phyloP scores from a whole-genome alignment of 148 eudicot genomes.

The Diospyros kaki region DNA sequence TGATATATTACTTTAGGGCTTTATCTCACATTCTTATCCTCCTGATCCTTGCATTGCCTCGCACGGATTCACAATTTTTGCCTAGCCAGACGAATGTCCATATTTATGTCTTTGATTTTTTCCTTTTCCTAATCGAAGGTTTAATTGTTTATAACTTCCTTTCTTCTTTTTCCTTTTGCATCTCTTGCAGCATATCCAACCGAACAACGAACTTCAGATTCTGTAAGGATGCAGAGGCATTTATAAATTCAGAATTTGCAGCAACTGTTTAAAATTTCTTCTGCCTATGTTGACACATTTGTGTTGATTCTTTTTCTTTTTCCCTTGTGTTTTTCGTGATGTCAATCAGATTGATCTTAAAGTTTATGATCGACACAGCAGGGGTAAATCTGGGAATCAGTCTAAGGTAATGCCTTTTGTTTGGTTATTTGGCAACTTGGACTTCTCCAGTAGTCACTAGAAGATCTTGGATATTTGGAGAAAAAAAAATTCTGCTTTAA shows the following conservation, averaged over 20 bases:
- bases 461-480: neutral
- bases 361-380: slow-evolving; percentile 22
- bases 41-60: too few relatives aligned
- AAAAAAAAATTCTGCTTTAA: too few relatives aligned
- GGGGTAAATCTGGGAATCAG: slow-evolving; percentile 19
- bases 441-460: neutral
- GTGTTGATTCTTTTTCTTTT: neutral
- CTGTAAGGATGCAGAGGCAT: slow-evolving; percentile 39
- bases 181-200: slow-evolving; percentile 49
- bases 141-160: neutral
- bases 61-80: too few relatives aligned
- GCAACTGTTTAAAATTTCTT: neutral
- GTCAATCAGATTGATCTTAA: slow-evolving; percentile 24
- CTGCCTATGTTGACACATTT: neutral
- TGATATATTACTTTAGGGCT: too few relatives aligned
- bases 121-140: neutral
- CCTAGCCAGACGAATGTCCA: too few relatives aligned
- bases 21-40: too few relatives aligned
- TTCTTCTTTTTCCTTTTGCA: neutral
- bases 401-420: slow-evolving; percentile 28
- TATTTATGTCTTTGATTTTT: too few relatives aligned
- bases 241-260: neutral
- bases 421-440: neutral
- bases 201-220: slow-evolving; percentile 36
- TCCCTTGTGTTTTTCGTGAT: slow-evolving; percentile 1